Base-by-base conservation (phyloP, 257 asterid species). In the Nicotiana knightiana region DNA sequence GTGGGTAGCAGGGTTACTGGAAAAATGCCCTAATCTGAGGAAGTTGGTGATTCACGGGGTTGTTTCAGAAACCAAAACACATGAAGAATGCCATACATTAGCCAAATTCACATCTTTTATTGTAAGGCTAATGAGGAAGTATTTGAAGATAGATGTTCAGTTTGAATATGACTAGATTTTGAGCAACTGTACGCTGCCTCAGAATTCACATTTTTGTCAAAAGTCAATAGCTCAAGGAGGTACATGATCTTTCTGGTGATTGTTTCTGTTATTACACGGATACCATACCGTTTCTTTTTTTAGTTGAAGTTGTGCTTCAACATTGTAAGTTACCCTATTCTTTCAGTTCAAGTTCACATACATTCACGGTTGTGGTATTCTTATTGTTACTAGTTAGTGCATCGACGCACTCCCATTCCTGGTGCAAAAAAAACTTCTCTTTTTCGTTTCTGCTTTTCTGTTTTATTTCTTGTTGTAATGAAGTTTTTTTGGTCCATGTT, bases 11-110 rank as follows among this genome's bases (percentile, higher is more conserved):
- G 93, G 93, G 66, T 88, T 93, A 83, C 81, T 93, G 48, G 92
- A 88, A 82, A 91, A 89, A 83, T 92, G 98, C 81, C 92, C 94
- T 77, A 85, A 80, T 61, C 91, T 93, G 64, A 85, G 80, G 89
- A 92, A 92, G 86, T 88, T 93, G 91, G 90, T 92, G 83, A 87
- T 93, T 84, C 91, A 90, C 33, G 98, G 98, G 67, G 88, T 91
- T 70, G 95, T 93, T 51, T 92, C 98, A 3, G 98, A 93, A 90
- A 88, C 94, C 87, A 93, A 93, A 88, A 90, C 94, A 17, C 97
- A 85, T 28, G 98, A 92, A 88, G 98, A 93, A 85, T 92, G 97
- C 85, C 87, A 89, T 81, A 87, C 86, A 54, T 82, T 93, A 82
- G 97, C 95, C 77, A 88, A 84, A 82, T 91, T 92, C 76, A 90